Percentiles rank a stretch among this genome's conserved stretches.
These are phyloP conservation scores for Penicillium sumatraense DNA, from an alignment of 2,329 filamentous ascomycete genomes.

Conservation along the genomic window DNA sequence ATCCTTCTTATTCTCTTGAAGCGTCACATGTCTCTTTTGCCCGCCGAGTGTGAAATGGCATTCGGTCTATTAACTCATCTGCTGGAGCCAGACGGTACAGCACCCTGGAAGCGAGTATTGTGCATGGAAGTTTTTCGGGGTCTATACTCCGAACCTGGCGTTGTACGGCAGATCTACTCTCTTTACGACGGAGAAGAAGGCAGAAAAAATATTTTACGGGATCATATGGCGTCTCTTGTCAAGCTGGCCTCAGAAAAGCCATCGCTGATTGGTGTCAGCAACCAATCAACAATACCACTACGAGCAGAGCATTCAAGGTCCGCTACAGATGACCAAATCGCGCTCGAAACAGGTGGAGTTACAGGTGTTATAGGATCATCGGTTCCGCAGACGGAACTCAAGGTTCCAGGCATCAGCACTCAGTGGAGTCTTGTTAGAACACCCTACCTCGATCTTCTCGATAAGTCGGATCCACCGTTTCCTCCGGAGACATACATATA, in stretches of 20 bases:
- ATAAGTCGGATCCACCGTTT: constrained; percentile 81
- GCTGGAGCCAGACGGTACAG: constrained; percentile 79
- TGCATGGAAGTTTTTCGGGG: constrained; percentile 91
- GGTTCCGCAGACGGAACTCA: constrained; percentile 68
- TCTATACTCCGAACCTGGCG: constrained; percentile 78
- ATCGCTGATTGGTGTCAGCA: constrained; percentile 81
- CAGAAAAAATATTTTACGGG: constrained; percentile 76
- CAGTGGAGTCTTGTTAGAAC: constrained; percentile 90
- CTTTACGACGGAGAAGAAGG: constrained; percentile 76
- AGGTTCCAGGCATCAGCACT: constrained; percentile 76
- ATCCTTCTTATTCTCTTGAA: constrained; percentile 82
- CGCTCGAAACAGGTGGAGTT: constrained; percentile 84
- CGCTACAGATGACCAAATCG: constrained; percentile 75
- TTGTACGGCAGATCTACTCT: constrained; percentile 79
- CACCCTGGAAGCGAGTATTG: constrained; percentile 82
- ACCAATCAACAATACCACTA: constrained; percentile 82
- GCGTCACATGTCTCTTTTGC: constrained; percentile 74
- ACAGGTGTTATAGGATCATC: constrained; percentile 82
- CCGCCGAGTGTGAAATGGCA: constrained; percentile 80
- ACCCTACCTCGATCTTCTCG: constrained; percentile 89
- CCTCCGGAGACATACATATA: constrained; percentile 95
- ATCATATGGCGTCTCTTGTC: constrained; percentile 87
- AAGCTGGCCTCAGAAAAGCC: constrained; percentile 91
- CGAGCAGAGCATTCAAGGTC: constrained; percentile 62
- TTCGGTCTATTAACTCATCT: constrained; percentile 81